Percentiles rank a stretch among this genome's conserved stretches.
Conservation (phyloP, 306 rosid genomes). For the Prunus campanulata region DNA sequence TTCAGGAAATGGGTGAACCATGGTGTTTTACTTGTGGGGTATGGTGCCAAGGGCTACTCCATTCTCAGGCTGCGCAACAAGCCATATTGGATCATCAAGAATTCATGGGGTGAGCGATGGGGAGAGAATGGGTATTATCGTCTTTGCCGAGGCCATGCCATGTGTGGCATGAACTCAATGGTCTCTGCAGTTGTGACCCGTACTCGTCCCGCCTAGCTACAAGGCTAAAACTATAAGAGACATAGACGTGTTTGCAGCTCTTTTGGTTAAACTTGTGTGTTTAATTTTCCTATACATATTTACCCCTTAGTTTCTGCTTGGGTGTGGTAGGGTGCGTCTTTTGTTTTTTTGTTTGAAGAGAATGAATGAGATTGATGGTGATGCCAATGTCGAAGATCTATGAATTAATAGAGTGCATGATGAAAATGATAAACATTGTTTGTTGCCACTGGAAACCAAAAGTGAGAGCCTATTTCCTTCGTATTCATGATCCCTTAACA, state of each 20-base stretch:
- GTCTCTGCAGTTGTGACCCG: slow-evolving; percentile 60
- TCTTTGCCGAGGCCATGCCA: slow-evolving; percentile 66
- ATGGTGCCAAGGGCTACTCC: slow-evolving; percentile 65
- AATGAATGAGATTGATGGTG: too few species aligned
- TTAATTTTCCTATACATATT: not conserved
- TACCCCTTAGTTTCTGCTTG: too few species aligned
- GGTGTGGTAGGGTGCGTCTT: too few species aligned
- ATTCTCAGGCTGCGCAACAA: slow-evolving; percentile 54
- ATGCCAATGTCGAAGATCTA: too few species aligned
- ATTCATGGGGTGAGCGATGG: slow-evolving; percentile 83
- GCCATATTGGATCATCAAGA: slow-evolving; percentile 85
- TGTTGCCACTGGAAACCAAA: too few species aligned
- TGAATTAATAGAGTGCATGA: too few species aligned
- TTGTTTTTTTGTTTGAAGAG: too few species aligned
- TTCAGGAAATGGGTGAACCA: slow-evolving; percentile 62
- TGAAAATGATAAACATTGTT: too few species aligned
- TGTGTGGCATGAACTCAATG: slow-evolving; percentile 86
- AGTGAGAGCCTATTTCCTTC: too few species aligned
- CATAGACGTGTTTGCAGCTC: too few species aligned
- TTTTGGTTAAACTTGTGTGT: not conserved
- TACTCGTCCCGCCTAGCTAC: slow-evolving; percentile 18
- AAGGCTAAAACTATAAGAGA: not conserved
- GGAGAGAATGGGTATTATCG: slow-evolving; percentile 68
- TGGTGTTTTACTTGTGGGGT: slow-evolving; percentile 80
- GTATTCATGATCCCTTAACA: too few species aligned